Percentiles rank a stretch among this genome's conserved stretches.
Evolutionary conservation across 331 rosid species (phyloP).

Genomic region (Acacia concinna): DNA sequence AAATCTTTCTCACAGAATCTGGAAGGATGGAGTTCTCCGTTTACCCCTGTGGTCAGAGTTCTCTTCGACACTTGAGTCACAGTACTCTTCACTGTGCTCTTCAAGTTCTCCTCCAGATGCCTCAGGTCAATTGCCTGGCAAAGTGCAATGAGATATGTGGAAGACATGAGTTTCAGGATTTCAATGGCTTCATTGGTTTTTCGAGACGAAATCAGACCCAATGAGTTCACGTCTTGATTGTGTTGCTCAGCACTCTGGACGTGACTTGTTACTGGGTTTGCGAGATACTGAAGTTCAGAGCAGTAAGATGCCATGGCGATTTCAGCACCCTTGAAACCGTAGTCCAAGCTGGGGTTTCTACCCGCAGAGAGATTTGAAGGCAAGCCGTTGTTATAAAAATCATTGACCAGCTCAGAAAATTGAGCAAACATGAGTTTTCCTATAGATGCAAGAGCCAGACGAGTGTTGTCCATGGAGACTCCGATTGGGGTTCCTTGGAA

Average conservation of each 20-base stretch:
- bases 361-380: conserved; percentile 81
- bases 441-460: conserved; percentile 78
- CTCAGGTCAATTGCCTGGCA: conserved; percentile 92
- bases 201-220: conserved; percentile 79
- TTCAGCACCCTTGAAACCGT: conserved; percentile 86
- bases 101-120: conserved; percentile 89
- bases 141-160: conserved; percentile 73
- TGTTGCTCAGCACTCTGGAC: conserved; percentile 94
- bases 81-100: conserved; percentile 57
- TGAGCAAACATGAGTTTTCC: conserved; percentile 95
- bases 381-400: conserved; percentile 79
- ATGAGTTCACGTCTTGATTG: conserved; percentile 88
- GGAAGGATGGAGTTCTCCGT: conserved; percentile 85
- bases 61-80: conserved; percentile 82
- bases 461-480: conserved; percentile 92
- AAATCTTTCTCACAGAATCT: conserved; percentile 85
- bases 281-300: conserved; percentile 78
- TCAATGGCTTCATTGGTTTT: conserved; percentile 78
- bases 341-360: conserved; percentile 85
- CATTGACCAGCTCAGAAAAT: conserved; percentile 86
- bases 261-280: conserved; percentile 83
- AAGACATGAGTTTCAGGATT: conserved; percentile 79
- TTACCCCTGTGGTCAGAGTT: conserved; percentile 57
- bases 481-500: conserved; percentile 97
- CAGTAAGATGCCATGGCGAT: conserved; percentile 94